phyloP scores from a whole-genome alignment of 176 grass and related monocot species.

The Zoysia japonica region DNA sequence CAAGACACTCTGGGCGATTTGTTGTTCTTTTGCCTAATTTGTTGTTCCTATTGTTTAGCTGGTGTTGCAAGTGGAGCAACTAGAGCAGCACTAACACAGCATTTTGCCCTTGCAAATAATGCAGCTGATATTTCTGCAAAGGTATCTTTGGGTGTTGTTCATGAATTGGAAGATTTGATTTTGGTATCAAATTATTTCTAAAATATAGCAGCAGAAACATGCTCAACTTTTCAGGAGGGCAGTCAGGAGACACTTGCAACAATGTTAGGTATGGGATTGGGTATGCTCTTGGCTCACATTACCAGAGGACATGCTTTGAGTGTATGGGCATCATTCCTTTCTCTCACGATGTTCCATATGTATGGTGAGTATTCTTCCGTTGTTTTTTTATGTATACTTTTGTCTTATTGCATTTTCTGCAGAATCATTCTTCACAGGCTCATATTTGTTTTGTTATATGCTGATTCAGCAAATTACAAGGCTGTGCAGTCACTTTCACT shows the following conservation, averaged over 20 bases:
- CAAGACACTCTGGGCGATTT: background rate
- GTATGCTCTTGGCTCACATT: conserved; percentile 84
- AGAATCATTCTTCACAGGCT: conserved; percentile 31
- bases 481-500: conserved; percentile 91
- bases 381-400: conserved; percentile 19
- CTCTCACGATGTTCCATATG: conserved; percentile 91
- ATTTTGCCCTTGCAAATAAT: conserved; percentile 93
- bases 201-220: conserved; percentile 36
- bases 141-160: conserved; percentile 46
- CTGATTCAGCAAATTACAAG: conserved; percentile 86
- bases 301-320: conserved; percentile 72
- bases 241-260: conserved; percentile 98
- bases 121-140: conserved; percentile 95
- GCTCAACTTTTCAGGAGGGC: conserved; percentile 67
- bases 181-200: conserved; percentile 27
- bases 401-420: background rate
- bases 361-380: conserved; percentile 61
- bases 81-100: conserved; percentile 89
- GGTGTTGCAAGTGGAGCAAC: conserved; percentile 98
- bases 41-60: conserved; percentile 44
- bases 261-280: conserved; percentile 86
- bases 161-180: conserved; percentile 6
- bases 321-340: conserved; percentile 85
- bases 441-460: conserved; percentile 27
- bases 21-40: conserved; percentile 19